These are phyloP conservation scores for Paramecium biaurelia DNA, from an alignment of 73 alveolate species.

Conservation along the genomic window DNA sequence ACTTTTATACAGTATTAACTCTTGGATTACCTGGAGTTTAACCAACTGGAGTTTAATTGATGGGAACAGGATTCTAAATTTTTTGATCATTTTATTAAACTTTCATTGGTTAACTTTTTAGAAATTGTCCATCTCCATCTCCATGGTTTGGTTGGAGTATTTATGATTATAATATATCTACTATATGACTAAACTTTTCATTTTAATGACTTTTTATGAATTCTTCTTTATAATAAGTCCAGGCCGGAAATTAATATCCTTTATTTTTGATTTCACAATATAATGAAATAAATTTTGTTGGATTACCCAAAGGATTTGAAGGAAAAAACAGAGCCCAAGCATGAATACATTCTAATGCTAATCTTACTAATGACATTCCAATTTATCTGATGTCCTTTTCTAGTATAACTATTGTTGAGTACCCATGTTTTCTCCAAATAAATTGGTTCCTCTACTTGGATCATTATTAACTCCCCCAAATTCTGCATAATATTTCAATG, in stretches of 20 bases:
- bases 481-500: neutral
- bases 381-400: neutral
- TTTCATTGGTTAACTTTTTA: neutral
- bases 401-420: neutral
- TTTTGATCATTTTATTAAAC: too few relatives aligned
- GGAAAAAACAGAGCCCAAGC: constrained; percentile 3
- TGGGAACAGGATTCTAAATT: too few relatives aligned
- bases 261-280: neutral
- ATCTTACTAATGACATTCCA: neutral
- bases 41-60: neutral
- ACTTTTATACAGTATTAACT: neutral
- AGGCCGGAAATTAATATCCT: neutral
- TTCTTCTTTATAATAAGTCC: neutral
- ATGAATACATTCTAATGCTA: neutral
- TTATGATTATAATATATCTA: too few relatives aligned
- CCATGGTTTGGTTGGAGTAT: too few relatives aligned
- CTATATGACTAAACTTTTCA: neutral
- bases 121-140: too few relatives aligned
- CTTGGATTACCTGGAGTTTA: neutral
- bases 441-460: neutral
- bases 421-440: neutral
- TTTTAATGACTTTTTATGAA: neutral
- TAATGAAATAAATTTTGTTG: neutral
- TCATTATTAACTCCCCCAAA: neutral
- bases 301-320: neutral